Evolutionary conservation across 805 yeast genomes (phyloP), one percentile per base, ranked within the genome.

Genomic region (Nakazawaea wyomingensis): DNA sequence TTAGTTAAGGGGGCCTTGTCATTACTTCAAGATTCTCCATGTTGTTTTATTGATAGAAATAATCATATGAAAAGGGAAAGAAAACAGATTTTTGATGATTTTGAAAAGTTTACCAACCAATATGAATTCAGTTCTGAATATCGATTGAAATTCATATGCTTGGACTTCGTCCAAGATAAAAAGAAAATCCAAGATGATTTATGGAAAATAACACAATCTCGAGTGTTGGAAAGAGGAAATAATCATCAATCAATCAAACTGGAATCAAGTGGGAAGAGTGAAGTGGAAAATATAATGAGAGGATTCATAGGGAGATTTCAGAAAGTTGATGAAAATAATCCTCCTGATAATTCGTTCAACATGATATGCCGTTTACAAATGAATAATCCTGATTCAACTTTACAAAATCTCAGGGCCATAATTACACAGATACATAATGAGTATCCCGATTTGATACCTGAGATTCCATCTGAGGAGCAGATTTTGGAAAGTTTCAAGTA

Each of bases 231-330:
- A 2, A 72, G 99, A 52, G 97, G 96, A 2, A 89, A 89, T 54
- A 82, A 85, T 49, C 99, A 93, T 58, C 96, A 85, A 58, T 78
- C 90, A 2, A 85, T 93, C 30, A 79, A 82, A 50, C 70, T 68
- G 4, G 58, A 54, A 0, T 54, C 61, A 3, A 69, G 73, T 43
- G 78, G 81, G 8, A 66, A 66, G 4, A 60, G 61, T 14, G 66
- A 71, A 40, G 80, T 85, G 0, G 61, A 67, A 27, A 72, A 69
- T 17, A 82, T 93, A 26, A 78, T 91, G 86, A 65, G 66, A 24
- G 88, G 90, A 0, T 90, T 91, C 54, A 66, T 85, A 37, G 68
- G 68, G 4, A 65, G 93, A 44, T 86, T 82, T 53, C 85, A 87
- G 55, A 76, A 78, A 0, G 70, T 86, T 2, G 63, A 74, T 46